Evolutionary conservation across 352 stramenopile genomes (phyloP), one percentile per base, ranked within the genome.

Genomic region (Phytophthora chlamydospora): DNA sequence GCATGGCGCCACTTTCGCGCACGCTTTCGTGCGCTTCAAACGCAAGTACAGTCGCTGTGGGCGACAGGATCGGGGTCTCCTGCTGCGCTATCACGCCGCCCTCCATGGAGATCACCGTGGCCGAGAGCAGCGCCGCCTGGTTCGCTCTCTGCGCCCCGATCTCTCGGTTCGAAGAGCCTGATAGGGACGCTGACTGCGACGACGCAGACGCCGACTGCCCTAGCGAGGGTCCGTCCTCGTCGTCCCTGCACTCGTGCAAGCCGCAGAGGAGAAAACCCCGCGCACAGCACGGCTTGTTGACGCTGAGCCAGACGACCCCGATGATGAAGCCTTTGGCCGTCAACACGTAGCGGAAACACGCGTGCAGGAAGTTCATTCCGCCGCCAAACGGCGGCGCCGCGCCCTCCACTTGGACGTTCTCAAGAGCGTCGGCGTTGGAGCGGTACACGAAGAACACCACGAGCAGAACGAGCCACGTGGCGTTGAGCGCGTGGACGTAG

Each of bases 401-500:
- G 1, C 53, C 56, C 32, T 78, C 44, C 32, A 69, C 63, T 32
- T 64, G 66, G 19, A 90, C 49, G 11, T 76, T 66, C 6, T 48
- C 39, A 0, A 90, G 71, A n/a, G 81, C 71, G 1, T 14, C 43
- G 1, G 52, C 17, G 55, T 75, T 86, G 0, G 83, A 73, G 3
- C 80, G 77, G 55, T 90, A 91, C 31, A 75, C 43, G 60, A 89
- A 89, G 59, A 85, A 90, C 2, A 78, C 58, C 14, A 86, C 73
- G 9, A 91, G 56, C 3, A 90, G 51, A 1, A 85, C 62, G 8
- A 91, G 60, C 83, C 83, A 91, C 33, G 78, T 84, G 0, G 64
- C 77, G 38, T 88, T 89, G 19, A 90, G 70, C 31, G 80, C 82
- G 60, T 89, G 83, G 0, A 90, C 83, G 56, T 89, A 90, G 17